A percentile compares a stretch with the other conserved stretches of the same genome.
Conservation (phyloP, 768 basidiomycete genomes). For the Boletellus ananiceps region DNA sequence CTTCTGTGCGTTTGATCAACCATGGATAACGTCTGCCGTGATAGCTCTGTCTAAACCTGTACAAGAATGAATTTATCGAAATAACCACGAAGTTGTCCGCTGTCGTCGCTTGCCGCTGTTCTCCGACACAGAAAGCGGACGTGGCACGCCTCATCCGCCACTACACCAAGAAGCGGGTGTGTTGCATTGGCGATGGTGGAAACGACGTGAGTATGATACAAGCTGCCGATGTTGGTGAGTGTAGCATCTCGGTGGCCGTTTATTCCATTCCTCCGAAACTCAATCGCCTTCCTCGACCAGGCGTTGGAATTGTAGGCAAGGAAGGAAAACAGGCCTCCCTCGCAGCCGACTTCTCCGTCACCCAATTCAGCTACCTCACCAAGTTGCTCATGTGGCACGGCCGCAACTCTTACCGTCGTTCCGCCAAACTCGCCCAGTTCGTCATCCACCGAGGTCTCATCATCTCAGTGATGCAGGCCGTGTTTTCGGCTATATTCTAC, state of each 20-base stretch:
- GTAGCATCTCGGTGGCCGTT: background rate
- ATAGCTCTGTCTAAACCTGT: conserved; percentile 85
- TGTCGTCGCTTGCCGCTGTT: conserved; percentile 96
- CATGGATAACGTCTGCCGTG: background rate
- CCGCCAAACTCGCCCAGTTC: conserved; percentile 96
- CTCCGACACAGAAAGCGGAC: conserved; percentile 98
- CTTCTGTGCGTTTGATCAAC: background rate
- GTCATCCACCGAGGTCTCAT: conserved; percentile 97
- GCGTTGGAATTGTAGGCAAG: conserved; percentile 97
- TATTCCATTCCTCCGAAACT: background rate
- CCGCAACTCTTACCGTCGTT: conserved; percentile 96
- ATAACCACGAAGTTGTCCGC: conserved; percentile 94
- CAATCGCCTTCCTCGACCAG: conserved; percentile 34
- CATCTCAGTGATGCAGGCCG: conserved; percentile 97
- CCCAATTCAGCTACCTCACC: conserved; percentile 92
- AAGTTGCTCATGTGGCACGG: conserved; percentile 99
- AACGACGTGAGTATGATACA: conserved; percentile 99
- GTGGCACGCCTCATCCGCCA: conserved; percentile 89
- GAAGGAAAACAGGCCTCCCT: conserved; percentile 98
- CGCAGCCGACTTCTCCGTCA: conserved; percentile 98
- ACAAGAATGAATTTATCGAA: conserved; percentile 92
- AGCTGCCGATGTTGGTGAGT: conserved; percentile 94
- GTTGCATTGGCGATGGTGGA: conserved; percentile 98
- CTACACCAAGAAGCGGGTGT: conserved; percentile 91
- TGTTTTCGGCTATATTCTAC: conserved; percentile 89